A percentile compares a stretch with the other conserved stretches of the same genome.
Evolutionary conservation across 495 filamentous ascomycete species (phyloP).

Genomic region (Neurospora sp.): DNA sequence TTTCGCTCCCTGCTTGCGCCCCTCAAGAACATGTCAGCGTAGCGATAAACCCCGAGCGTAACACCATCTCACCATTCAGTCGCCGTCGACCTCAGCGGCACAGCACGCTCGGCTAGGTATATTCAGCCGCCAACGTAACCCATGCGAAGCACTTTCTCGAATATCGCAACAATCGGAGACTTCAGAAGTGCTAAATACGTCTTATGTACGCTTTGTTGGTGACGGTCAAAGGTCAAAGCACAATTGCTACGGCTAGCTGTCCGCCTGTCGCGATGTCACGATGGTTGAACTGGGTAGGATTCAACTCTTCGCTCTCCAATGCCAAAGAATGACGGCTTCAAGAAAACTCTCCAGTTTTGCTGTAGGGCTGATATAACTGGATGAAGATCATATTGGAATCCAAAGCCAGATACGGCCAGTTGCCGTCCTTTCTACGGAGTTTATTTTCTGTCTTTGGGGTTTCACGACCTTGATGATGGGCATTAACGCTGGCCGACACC

Average conservation of each 20-base stretch:
- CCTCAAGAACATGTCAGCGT: neutral
- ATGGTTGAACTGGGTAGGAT: neutral
- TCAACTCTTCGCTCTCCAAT: neutral
- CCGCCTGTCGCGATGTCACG: neutral
- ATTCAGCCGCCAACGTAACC: neutral
- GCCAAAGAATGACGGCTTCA: neutral
- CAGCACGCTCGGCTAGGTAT: neutral
- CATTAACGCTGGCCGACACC: neutral
- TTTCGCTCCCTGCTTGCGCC: neutral
- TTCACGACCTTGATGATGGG: neutral
- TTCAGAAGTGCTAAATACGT: neutral
- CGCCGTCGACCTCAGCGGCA: neutral
- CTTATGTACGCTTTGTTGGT: neutral
- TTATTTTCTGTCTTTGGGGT: neutral
- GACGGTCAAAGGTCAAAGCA: neutral
- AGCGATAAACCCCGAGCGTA: neutral
- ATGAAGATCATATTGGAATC: neutral
- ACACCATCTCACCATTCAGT: neutral
- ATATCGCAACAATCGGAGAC: neutral
- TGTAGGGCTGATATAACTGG: neutral
- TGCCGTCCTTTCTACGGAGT: neutral
- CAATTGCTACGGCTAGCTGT: neutral
- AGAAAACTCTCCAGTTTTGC: neutral
- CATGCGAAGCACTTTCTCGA: neutral
- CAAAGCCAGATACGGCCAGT: neutral